Conservation (phyloP, 2,329 filamentous ascomycete genomes). For the Thielaviopsis euricoi region DNA sequence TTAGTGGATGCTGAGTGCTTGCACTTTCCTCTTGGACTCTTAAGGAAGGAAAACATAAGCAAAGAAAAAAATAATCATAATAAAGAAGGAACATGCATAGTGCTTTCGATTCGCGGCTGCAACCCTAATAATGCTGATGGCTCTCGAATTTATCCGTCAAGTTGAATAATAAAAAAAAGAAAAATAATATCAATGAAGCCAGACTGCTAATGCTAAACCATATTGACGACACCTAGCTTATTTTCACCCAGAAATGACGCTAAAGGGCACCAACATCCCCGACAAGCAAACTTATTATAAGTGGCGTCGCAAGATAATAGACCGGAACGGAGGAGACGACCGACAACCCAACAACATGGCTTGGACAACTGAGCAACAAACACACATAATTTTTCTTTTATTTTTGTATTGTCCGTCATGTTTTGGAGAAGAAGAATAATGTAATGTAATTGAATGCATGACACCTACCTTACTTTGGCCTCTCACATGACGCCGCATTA, state of each 20-base stretch:
- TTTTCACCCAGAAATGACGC: no score
- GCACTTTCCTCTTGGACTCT: conserved; percentile 4
- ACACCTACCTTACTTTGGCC: no score
- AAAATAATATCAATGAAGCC: no score
- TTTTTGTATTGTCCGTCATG: not conserved
- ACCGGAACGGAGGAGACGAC: conserved; percentile 3
- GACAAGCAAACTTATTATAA: not conserved
- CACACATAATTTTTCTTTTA: not conserved
- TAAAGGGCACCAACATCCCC: not conserved
- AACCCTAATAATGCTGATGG: not conserved
- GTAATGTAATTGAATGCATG: no score
- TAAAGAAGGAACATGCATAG: not conserved
- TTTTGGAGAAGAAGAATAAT: not conserved
- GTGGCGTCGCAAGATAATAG: conserved; percentile 7
- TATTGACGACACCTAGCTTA: no score
- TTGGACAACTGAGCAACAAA: not conserved
- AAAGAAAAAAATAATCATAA: not conserved
- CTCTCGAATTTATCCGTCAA: not conserved
- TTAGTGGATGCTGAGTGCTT: conserved; percentile 2
- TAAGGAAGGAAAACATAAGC: not conserved
- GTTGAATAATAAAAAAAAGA: no score
- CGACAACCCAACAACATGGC: not conserved
- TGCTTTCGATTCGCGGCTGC: not conserved
- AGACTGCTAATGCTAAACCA: no score
- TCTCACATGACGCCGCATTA: not conserved